Percentiles rank a stretch among this genome's conserved stretches.
phyloP scores from a whole-genome alignment of 2,329 filamentous ascomycete genomes.

The Sclerotinia borealis region DNA sequence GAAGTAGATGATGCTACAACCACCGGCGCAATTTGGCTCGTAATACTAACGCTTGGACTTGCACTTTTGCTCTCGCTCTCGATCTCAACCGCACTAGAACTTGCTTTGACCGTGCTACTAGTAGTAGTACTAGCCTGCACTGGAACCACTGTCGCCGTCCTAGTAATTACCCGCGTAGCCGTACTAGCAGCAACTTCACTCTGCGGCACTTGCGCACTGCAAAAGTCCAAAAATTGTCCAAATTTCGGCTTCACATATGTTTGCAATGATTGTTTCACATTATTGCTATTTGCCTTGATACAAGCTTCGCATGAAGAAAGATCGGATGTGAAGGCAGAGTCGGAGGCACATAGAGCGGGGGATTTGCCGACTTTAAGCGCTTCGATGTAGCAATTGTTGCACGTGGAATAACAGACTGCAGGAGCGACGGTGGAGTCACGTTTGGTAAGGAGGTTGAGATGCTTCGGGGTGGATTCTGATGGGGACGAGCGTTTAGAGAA shows the following conservation, averaged over 20 bases:
- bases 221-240: slow-evolving; percentile 25
- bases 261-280: neutral
- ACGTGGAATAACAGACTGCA: slow-evolving; percentile 45
- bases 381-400: slow-evolving; percentile 45
- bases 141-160: neutral
- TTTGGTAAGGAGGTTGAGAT: slow-evolving; percentile 29
- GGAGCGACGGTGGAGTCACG: slow-evolving; percentile 39
- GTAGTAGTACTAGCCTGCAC: neutral
- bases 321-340: slow-evolving; percentile 38
- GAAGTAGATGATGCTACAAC: neutral
- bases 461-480: neutral
- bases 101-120: neutral
- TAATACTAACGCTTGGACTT: neutral
- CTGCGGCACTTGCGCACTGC: slow-evolving; percentile 16
- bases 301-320: slow-evolving; percentile 36
- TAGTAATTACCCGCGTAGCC: neutral
- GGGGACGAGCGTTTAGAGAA: too few species aligned
- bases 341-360: slow-evolving; percentile 38
- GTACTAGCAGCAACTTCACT: slow-evolving; percentile 14
- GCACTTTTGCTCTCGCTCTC: neutral
- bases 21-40: neutral
- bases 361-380: slow-evolving; percentile 44
- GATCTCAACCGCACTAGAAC: neutral
- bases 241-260: slow-evolving; percentile 23
- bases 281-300: slow-evolving; percentile 14